Evolutionary conservation across 345 rosid genomes (phyloP).

Genomic region (Salix suchowensis): DNA sequence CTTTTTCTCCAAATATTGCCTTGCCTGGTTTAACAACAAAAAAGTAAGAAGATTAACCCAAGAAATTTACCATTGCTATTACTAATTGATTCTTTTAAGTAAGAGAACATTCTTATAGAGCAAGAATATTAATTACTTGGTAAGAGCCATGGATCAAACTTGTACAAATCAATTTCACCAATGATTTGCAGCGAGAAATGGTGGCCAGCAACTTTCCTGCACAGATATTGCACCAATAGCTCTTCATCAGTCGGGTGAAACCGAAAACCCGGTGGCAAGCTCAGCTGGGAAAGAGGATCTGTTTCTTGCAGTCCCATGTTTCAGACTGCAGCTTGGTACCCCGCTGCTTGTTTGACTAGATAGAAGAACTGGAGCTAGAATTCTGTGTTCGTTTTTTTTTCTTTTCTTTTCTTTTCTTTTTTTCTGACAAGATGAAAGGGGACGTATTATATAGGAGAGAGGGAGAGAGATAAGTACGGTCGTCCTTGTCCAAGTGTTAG

Average conservation of each 20-base stretch:
- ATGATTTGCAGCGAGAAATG: conserved; percentile 66
- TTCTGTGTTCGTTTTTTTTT: background rate
- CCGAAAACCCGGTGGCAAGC: conserved; percentile 94
- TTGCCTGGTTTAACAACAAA: conserved; percentile 40
- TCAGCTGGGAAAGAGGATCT: conserved; percentile 70
- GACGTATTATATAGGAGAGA: conserved; percentile 26
- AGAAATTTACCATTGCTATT: background rate
- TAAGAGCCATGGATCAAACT: conserved; percentile 82
- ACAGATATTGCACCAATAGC: conserved; percentile 80
- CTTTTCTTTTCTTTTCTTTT: background rate
- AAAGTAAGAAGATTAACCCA: background rate
- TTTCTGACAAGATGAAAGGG: background rate
- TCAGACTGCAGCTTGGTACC: background rate
- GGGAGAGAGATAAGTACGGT: conserved; percentile 59
- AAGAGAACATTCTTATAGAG: background rate
- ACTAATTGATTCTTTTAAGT: too few relatives aligned
- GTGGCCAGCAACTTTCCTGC: conserved; percentile 77
- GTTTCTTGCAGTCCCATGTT: conserved; percentile 66
- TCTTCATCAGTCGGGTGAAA: conserved; percentile 97
- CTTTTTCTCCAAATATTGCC: conserved; percentile 87
- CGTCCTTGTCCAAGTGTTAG: conserved; percentile 47
- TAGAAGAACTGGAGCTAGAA: background rate
- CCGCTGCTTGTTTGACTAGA: background rate
- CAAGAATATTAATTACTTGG: conserved; percentile 46
- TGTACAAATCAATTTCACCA: conserved; percentile 84